Conservation (phyloP, 2,329 filamentous ascomycete genomes). For the Dactylella cylindrospora region DNA sequence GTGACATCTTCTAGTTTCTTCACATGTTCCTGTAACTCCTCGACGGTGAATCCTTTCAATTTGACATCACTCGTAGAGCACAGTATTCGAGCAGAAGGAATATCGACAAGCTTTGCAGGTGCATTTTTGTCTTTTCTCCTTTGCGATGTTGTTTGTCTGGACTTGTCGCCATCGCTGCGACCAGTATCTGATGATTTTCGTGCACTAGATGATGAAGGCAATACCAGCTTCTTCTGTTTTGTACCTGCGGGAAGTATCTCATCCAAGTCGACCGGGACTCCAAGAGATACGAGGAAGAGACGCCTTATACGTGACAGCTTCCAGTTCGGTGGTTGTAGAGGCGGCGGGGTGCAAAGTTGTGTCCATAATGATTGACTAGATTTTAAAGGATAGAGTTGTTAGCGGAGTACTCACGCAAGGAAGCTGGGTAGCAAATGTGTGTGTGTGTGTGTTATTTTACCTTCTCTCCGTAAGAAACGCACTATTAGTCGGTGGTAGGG, state of each 20-base stretch:
- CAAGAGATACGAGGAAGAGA: constrained; percentile 90
- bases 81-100: constrained; percentile 48
- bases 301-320: constrained; percentile 92
- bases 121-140: constrained; percentile 50
- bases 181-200: constrained; percentile 41
- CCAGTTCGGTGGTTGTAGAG: constrained; percentile 95
- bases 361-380: constrained; percentile 74
- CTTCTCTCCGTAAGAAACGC: constrained; percentile 44
- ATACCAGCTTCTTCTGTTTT: constrained; percentile 94
- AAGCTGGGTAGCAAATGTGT: too few relatives aligned
- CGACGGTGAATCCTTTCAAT: constrained; percentile 44
- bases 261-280: constrained; percentile 93
- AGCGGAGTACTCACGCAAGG: too few relatives aligned
- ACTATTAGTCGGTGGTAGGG: constrained; percentile 22
- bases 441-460: constrained; percentile 2
- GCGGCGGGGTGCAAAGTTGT: constrained; percentile 90
- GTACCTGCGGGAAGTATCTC: constrained; percentile 88
- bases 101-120: constrained; percentile 46
- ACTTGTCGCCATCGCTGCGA: constrained; percentile 31
- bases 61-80: constrained; percentile 48
- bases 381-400: too few relatives aligned
- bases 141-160: constrained; percentile 53
- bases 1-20: constrained; percentile 47
- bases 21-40: constrained; percentile 47
- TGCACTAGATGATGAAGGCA: constrained; percentile 66